These are phyloP conservation scores for Candida tetrigidarum DNA, from an alignment of 1,139 yeast genomes.

Conservation along the genomic window DNA sequence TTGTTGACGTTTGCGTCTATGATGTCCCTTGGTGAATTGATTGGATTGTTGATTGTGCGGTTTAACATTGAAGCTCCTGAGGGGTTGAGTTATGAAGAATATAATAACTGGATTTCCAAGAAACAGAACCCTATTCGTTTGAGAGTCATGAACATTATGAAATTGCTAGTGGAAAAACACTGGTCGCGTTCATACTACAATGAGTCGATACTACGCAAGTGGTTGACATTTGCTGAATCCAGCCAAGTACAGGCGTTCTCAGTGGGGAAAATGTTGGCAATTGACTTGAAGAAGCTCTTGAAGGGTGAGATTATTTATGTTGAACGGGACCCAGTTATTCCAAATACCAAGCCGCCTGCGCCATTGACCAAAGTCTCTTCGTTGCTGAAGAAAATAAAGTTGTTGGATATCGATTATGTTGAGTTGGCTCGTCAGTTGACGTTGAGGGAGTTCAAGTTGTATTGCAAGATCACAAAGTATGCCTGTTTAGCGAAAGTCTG, in stretches of 20 bases:
- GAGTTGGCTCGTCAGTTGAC: slow-evolving; percentile 89
- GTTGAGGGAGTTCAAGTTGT: slow-evolving; percentile 72
- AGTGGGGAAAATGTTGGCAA: slow-evolving; percentile 32
- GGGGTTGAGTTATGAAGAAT: slow-evolving; percentile 84
- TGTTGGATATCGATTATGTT: slow-evolving; percentile 71
- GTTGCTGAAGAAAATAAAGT: slow-evolving; percentile 43
- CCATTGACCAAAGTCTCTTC: slow-evolving; percentile 42
- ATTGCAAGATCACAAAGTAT: slow-evolving; percentile 66
- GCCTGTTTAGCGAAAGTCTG: slow-evolving; percentile 84
- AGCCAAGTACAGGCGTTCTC: slow-evolving; percentile 49
- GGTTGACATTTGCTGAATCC: slow-evolving; percentile 60
- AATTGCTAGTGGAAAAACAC: slow-evolving; percentile 69
- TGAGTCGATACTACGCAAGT: slow-evolving; percentile 49
- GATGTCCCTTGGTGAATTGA: slow-evolving; percentile 67
- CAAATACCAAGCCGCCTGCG: slow-evolving; percentile 43
- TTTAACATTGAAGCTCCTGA: slow-evolving; percentile 85
- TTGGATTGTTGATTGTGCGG: slow-evolving; percentile 63
- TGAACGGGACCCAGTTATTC: slow-evolving; percentile 35
- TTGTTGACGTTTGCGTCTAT: slow-evolving; percentile 79
- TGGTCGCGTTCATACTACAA: slow-evolving; percentile 75
- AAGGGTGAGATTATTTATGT: slow-evolving; percentile 36
- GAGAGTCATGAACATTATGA: slow-evolving; percentile 73
- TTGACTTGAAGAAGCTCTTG: slow-evolving; percentile 29
- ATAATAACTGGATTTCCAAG: slow-evolving; percentile 76
- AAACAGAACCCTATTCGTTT: slow-evolving; percentile 70